Base-by-base conservation (phyloP, 768 basidiomycete genomes). In the Exsudoporus frostii region DNA sequence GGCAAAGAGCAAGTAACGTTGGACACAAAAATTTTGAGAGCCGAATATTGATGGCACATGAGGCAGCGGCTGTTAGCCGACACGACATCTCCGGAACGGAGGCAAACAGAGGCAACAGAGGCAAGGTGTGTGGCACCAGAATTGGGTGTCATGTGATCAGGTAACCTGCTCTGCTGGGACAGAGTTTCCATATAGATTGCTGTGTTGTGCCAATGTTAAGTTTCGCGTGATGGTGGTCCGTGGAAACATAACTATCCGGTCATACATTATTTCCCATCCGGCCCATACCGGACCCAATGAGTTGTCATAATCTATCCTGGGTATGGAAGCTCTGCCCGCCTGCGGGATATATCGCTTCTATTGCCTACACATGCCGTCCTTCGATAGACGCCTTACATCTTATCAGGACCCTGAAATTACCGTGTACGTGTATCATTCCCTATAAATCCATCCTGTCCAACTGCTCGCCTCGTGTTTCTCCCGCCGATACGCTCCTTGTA, bases 371-470 rank as follows among this genome's bases (percentile, higher is more conserved):
- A 53, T 70, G 58, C 66, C 58, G 66, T 60, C 52, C 52, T 51
- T 64, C 62, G 58, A 58, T 55, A 68, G 62, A 64, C 62, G 59
- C 62, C 57, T 63, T 63, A 65, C 59, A 61, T 56, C 59, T 61
- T 62, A 60, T 66, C 64, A 62, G 44, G 59, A 65, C 67, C 64
- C 67, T 69, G 51, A 65, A 65, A 70, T 64, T 66, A 60, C 69
- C 69, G 64, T 66, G 69, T 68, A 66, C 69, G 67, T 69, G 59
- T 60, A 45, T 54, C 32, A 50, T 58, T 64, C 57, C 57, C 55
- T 68, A 68, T 70, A 68, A 71, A 68, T 64, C 58, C 46, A 51
- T 60, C 58, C 34, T 41, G 40, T 50, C 56, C 57, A 53, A 51
- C 41, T 29, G 33, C 37, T 51, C 20, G 55, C 57, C 61, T 63